These are phyloP conservation scores for Echeveria elegans DNA, from an alignment of 164 flowering plant species.

Conservation along the genomic window DNA sequence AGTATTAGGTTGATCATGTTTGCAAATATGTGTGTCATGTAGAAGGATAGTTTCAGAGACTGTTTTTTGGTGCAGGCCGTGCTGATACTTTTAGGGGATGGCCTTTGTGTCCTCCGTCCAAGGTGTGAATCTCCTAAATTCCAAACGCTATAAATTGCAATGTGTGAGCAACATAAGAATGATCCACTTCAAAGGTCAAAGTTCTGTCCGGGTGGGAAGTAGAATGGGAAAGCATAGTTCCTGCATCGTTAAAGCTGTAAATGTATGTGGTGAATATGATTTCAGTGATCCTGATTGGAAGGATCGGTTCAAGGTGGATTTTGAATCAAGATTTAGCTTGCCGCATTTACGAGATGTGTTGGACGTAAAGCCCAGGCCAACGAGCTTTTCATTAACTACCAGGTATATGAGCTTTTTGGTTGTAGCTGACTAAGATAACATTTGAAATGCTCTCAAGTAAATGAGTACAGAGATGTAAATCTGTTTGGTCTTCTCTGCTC, in stretches of 20 bases:
- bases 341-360: slow-evolving; percentile 26
- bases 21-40: background rate
- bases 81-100: background rate
- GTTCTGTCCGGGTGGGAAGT: slow-evolving; percentile 8
- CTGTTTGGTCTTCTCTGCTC: background rate
- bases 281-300: slow-evolving; percentile 25
- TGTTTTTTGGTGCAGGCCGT: background rate
- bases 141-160: background rate
- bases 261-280: slow-evolving; percentile 19
- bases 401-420: slow-evolving; percentile 13
- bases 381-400: slow-evolving; percentile 21
- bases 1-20: background rate
- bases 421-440: background rate
- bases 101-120: background rate
- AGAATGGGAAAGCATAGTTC: slow-evolving; percentile 10
- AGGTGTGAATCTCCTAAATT: background rate
- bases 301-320: slow-evolving; percentile 19
- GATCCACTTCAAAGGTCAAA: slow-evolving; percentile 2
- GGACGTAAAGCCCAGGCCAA: slow-evolving; percentile 23
- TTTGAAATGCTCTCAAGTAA: background rate
- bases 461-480: background rate
- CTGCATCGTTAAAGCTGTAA: slow-evolving; percentile 13
- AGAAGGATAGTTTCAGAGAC: background rate
- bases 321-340: slow-evolving; percentile 23
- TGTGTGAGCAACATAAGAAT: background rate